These are phyloP conservation scores for Zymoseptoria pseudotritici DNA, from an alignment of 2,329 filamentous ascomycete species.

Conservation along the genomic window DNA sequence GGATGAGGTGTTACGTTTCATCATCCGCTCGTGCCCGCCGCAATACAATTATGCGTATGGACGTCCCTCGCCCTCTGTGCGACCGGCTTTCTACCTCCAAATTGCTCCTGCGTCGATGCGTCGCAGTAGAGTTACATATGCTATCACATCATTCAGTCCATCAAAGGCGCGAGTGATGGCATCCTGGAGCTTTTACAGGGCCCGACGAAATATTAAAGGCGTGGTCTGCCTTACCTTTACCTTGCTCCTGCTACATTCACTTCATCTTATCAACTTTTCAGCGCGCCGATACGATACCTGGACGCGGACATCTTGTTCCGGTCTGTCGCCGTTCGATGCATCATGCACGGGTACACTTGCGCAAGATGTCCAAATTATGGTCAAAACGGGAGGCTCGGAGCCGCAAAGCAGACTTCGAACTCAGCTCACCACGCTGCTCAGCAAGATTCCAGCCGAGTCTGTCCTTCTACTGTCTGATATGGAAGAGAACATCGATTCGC, in stretches of 20 bases:
- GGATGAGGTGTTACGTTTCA: too few species aligned
- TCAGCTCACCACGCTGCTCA: conserved; percentile 47
- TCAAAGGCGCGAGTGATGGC: background rate
- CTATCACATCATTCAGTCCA: too few species aligned
- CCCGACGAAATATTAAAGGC: background rate
- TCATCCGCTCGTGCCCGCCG: too few species aligned
- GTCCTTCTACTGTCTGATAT: conserved; percentile 46
- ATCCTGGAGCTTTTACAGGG: background rate
- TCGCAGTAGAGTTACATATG: too few species aligned
- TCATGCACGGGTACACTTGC: background rate
- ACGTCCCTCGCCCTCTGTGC: too few species aligned
- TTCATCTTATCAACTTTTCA: background rate
- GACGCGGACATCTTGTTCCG: background rate
- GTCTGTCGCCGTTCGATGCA: background rate
- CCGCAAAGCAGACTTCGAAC: background rate
- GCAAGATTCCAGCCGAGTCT: conserved; percentile 8
- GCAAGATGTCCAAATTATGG: background rate
- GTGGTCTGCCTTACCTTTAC: background rate
- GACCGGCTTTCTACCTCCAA: too few species aligned
- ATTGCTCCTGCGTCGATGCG: too few species aligned
- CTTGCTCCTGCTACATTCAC: background rate
- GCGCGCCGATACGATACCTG: background rate
- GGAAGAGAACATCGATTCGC: conserved; percentile 35
- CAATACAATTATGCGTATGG: too few species aligned
- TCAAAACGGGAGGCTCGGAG: conserved; percentile 1